phyloP scores from a whole-genome alignment of 805 yeast genomes.

The Jamesozyma hellenica region DNA sequence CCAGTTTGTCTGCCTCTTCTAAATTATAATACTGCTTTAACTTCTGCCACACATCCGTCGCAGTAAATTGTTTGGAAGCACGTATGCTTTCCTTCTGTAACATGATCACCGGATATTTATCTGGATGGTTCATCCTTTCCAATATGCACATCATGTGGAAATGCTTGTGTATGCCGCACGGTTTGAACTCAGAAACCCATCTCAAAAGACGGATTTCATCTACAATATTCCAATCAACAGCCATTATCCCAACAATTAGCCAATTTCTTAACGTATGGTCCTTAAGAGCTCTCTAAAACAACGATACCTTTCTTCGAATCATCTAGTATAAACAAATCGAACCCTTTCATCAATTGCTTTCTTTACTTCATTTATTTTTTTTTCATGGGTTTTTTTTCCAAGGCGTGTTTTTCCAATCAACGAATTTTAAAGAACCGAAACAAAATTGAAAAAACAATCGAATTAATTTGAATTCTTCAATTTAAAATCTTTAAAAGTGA shows the following conservation, averaged over 20 bases:
- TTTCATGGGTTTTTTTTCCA: background rate
- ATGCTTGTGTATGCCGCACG: constrained; percentile 48
- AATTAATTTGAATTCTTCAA: background rate
- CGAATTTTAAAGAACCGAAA: too few species aligned
- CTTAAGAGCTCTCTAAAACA: too few species aligned
- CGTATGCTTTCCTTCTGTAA: constrained; percentile 21
- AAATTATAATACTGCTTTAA: constrained; percentile 46
- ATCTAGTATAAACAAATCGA: too few species aligned
- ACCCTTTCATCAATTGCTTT: too few species aligned
- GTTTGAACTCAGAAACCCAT: constrained; percentile 55
- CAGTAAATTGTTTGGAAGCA: constrained; percentile 28
- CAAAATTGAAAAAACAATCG: background rate
- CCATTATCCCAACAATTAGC: constrained; percentile 12
- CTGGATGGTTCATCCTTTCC: constrained; percentile 32
- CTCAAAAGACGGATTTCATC: constrained; percentile 55
- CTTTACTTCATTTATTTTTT: too few species aligned
- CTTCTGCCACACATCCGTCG: constrained; percentile 48
- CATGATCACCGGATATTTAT: constrained; percentile 30
- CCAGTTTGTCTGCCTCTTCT: constrained; percentile 47
- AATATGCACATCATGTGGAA: constrained; percentile 32
- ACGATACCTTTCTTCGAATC: too few species aligned
- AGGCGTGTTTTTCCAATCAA: background rate
- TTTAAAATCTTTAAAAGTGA: background rate
- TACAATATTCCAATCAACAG: constrained; percentile 42
- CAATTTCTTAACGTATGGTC: too few species aligned